Percentiles rank a stretch among this genome's conserved stretches.
These are phyloP conservation scores for Aurinia saxatilis DNA, from an alignment of 345 rosid genomes.

Conservation along the genomic window DNA sequence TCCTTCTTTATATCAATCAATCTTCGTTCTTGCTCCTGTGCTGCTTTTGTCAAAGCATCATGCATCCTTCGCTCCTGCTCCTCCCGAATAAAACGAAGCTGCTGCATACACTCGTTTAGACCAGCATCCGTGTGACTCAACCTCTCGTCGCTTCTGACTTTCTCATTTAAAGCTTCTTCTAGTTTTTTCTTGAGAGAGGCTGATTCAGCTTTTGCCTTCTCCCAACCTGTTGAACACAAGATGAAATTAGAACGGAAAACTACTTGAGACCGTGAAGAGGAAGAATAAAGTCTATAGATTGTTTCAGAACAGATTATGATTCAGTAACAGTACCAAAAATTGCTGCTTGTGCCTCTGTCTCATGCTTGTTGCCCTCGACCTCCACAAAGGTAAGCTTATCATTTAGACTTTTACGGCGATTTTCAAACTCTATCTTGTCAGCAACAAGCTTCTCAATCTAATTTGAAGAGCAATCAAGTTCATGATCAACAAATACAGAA, in stretches of 20 bases:
- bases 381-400: constrained; percentile 53
- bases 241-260: background rate
- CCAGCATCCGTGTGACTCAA: constrained; percentile 52
- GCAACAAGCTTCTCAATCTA: constrained; percentile 42
- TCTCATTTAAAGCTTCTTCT: constrained; percentile 52
- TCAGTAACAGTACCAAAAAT: constrained; percentile 36
- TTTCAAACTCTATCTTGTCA: constrained; percentile 56
- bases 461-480: constrained; percentile 7
- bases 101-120: constrained; percentile 79
- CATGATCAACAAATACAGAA: background rate
- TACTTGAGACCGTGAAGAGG: background rate
- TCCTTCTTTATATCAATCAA: constrained; percentile 40
- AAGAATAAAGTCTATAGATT: background rate
- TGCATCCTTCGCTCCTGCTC: constrained; percentile 81
- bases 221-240: constrained; percentile 41
- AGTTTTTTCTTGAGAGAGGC: constrained; percentile 48
- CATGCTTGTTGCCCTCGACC: constrained; percentile 48
- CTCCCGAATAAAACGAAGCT: constrained; percentile 65
- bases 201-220: constrained; percentile 55
- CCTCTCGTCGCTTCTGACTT: constrained; percentile 46
- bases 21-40: constrained; percentile 50
- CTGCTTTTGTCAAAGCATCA: constrained; percentile 61
- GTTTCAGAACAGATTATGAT: background rate
- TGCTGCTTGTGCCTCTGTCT: constrained; percentile 51
- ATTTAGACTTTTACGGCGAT: constrained; percentile 34